Conservation (phyloP, 495 filamentous ascomycete genomes). For the Xylaria flabelliformis region DNA sequence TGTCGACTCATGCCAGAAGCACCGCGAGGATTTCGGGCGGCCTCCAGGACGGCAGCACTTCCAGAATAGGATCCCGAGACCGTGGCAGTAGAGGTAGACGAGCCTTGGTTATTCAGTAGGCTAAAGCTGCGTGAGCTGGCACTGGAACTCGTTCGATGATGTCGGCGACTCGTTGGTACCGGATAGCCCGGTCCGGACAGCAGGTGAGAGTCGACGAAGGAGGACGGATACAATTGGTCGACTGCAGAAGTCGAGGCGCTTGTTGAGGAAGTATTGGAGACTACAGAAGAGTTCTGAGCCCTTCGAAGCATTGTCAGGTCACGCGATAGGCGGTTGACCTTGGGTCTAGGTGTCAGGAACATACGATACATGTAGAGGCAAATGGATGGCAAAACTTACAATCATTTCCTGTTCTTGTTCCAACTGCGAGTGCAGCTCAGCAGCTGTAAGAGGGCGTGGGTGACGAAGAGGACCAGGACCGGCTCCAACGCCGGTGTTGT, state of each 20-base stretch:
- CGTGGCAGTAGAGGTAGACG: conserved; percentile 28
- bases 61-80: conserved; percentile 37
- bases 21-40: conserved; percentile 42
- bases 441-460: conserved; percentile 82
- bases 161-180: conserved; percentile 46
- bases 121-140: conserved; percentile 66
- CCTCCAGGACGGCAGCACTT: conserved; percentile 38
- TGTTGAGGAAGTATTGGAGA: conserved; percentile 79
- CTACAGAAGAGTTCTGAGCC: conserved; percentile 80
- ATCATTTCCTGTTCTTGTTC: conserved; percentile 97
- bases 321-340: conserved; percentile 92
- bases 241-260: conserved; percentile 52
- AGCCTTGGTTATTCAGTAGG: conserved; percentile 43
- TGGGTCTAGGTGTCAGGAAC: conserved; percentile 12
- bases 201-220: conserved; percentile 41
- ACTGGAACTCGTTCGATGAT: conserved; percentile 53
- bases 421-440: conserved; percentile 82
- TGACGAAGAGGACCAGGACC: conserved; percentile 79
- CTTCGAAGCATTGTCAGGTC: conserved; percentile 80
- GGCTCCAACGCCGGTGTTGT: conserved; percentile 63
- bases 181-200: conserved; percentile 48
- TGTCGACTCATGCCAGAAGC: conserved; percentile 49
- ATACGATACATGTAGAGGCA: not conserved
- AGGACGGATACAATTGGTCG: conserved; percentile 42
- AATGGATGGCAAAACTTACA: conserved; percentile 58